phyloP scores from a whole-genome alignment of 352 stramenopile species.

The Phytophthora cactorum region DNA sequence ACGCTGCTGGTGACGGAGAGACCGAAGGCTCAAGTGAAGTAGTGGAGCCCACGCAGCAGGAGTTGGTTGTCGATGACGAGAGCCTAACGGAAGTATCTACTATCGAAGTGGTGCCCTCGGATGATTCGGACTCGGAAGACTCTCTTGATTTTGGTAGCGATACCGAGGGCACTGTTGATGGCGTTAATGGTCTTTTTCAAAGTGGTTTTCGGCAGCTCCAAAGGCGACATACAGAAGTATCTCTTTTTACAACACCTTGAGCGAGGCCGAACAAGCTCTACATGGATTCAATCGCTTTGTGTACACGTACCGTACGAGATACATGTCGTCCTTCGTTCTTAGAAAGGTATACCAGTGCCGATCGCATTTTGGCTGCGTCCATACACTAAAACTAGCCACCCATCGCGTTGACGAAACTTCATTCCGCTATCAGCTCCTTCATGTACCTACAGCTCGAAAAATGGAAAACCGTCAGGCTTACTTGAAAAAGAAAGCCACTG shows the following conservation, averaged over 20 bases:
- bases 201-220: no score
- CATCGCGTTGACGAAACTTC: neutral
- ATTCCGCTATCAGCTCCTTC: conserved; percentile 8
- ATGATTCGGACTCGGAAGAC: neutral
- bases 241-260: neutral
- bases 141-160: conserved; percentile 13
- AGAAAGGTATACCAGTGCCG: conserved; percentile 12
- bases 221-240: conserved; percentile 1
- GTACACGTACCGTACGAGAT: conserved; percentile 10
- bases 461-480: conserved; percentile 7
- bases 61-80: no score
- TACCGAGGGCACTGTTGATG: neutral
- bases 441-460: conserved; percentile 4
- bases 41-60: no score
- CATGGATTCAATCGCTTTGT: conserved; percentile 11
- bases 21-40: no score
- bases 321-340: conserved; percentile 2
- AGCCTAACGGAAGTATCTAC: no score
- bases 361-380: neutral
- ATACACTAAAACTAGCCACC: conserved; percentile 1
- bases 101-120: no score
- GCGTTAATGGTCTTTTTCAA: neutral
- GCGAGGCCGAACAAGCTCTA: conserved; percentile 3
- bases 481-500: neutral
- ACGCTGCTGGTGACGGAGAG: no score